Conservation (phyloP, 768 basidiomycete species). For the Floccularia luteovirens region DNA sequence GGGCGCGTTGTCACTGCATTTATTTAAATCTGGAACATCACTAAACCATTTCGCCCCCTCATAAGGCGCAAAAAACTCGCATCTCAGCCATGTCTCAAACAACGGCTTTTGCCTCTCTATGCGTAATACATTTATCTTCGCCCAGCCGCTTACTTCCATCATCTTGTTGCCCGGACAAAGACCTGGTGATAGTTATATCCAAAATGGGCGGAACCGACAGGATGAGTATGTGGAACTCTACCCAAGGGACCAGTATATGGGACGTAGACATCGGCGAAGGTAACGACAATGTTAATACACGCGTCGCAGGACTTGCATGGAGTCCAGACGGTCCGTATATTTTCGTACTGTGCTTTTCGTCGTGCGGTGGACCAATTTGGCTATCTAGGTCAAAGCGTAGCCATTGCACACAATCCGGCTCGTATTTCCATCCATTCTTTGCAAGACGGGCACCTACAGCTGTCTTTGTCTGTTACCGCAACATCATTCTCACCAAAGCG, state of each 20-base stretch:
- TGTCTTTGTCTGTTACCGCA: slow-evolving; percentile 30
- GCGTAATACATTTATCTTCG: slow-evolving; percentile 47
- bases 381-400: slow-evolving; percentile 56
- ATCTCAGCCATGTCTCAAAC: no score
- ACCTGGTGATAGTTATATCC: slow-evolving; percentile 62
- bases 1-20: no score
- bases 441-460: slow-evolving; percentile 62
- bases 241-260: slow-evolving; percentile 76
- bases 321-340: slow-evolving; percentile 65
- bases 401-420: slow-evolving; percentile 63
- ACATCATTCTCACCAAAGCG: slow-evolving; percentile 10
- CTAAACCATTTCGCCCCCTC: no score
- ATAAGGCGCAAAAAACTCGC: no score
- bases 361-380: slow-evolving; percentile 3
- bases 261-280: slow-evolving; percentile 60
- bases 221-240: slow-evolving; percentile 69
- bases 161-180: slow-evolving; percentile 83
- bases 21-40: no score
- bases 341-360: neutral
- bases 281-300: slow-evolving; percentile 33
- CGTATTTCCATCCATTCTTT: slow-evolving; percentile 67
- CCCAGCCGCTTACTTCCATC: slow-evolving; percentile 50
- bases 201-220: slow-evolving; percentile 61
- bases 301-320: slow-evolving; percentile 63
- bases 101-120: slow-evolving; percentile 50